These are phyloP conservation scores for Trypanosoma caninum DNA, from an alignment of 208 protist species.

Conservation along the genomic window DNA sequence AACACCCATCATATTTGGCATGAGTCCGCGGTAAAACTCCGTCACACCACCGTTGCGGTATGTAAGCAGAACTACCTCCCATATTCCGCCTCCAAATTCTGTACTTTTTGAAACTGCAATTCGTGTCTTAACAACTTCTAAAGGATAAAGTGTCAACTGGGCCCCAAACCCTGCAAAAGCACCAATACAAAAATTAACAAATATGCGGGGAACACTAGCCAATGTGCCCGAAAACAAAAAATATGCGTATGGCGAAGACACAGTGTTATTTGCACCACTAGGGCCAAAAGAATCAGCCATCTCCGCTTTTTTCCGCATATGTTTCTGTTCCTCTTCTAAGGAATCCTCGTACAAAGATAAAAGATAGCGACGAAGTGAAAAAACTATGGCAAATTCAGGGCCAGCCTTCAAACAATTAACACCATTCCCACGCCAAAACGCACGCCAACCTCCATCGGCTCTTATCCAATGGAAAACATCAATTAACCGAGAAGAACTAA, in stretches of 20 bases:
- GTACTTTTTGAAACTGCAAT: constrained; percentile 65
- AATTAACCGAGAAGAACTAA: constrained; percentile 49
- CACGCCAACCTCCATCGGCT: constrained; percentile 66
- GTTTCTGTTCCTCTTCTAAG: constrained; percentile 49
- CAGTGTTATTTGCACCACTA: not conserved
- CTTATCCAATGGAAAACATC: constrained; percentile 76
- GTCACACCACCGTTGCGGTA: constrained; percentile 67
- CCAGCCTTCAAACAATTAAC: constrained; percentile 91
- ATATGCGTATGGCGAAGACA: constrained; percentile 55
- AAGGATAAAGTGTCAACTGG: constrained; percentile 83
- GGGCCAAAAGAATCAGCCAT: too few species aligned
- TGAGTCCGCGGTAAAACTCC: constrained; percentile 83
- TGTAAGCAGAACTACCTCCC: constrained; percentile 45
- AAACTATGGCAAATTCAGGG: constrained; percentile 89
- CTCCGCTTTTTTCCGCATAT: not conserved
- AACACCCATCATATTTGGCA: constrained; percentile 86
- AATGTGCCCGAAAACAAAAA: constrained; percentile 48
- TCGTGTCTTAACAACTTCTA: constrained; percentile 92
- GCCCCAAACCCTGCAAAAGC: constrained; percentile 79
- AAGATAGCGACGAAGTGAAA: constrained; percentile 78
- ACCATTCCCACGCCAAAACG: constrained; percentile 88
- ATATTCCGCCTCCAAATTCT: constrained; percentile 70
- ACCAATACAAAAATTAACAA: constrained; percentile 83
- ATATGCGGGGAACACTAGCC: constrained; percentile 53
- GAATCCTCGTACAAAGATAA: constrained; percentile 80